Evolutionary conservation across 257 asterid genomes (phyloP).

Genomic region (Thymus quinquecostatus): DNA sequence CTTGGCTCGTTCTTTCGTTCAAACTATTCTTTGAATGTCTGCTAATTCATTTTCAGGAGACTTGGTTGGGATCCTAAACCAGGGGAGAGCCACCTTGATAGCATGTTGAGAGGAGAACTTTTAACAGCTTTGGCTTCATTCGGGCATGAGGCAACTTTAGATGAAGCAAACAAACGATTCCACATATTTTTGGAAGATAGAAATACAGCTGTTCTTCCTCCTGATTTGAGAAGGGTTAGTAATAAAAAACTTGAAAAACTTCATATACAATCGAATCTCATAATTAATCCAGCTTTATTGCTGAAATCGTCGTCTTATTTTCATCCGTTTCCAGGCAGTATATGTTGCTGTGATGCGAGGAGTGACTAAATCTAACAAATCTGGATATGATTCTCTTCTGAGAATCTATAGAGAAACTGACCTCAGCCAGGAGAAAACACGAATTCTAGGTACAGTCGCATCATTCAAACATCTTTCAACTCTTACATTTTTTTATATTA

Average conservation of each 20-base stretch:
- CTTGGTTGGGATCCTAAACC: conserved; percentile 97
- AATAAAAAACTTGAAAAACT: conserved; percentile 18
- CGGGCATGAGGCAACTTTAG: conserved; percentile 69
- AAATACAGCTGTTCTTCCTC: conserved; percentile 72
- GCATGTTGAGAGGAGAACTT: conserved; percentile 94
- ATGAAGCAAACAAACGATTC: conserved; percentile 84
- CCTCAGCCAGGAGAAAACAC: conserved; percentile 96
- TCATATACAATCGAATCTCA: conserved; percentile 14
- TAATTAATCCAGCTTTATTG: conserved; percentile 1
- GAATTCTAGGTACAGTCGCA: conserved; percentile 64
- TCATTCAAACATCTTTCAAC: neutral
- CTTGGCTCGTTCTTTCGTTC: no score
- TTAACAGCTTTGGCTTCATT: conserved; percentile 68
- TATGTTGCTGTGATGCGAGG: conserved; percentile 75
- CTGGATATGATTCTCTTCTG: conserved; percentile 77
- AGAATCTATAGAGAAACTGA: conserved; percentile 81
- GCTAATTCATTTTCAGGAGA: conserved; percentile 55
- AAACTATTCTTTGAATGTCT: neutral
- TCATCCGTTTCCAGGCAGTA: conserved; percentile 65
- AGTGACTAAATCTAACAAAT: conserved; percentile 69
- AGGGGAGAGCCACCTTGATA: conserved; percentile 90
- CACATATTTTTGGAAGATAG: conserved; percentile 68
- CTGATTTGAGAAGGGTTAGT: conserved; percentile 90
- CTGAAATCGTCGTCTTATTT: conserved; percentile 25
- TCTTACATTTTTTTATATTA: neutral